Evolutionary conservation across 1,284 basidiomycete species (phyloP).

Genomic region (Cryptococcus maquisensis): DNA sequence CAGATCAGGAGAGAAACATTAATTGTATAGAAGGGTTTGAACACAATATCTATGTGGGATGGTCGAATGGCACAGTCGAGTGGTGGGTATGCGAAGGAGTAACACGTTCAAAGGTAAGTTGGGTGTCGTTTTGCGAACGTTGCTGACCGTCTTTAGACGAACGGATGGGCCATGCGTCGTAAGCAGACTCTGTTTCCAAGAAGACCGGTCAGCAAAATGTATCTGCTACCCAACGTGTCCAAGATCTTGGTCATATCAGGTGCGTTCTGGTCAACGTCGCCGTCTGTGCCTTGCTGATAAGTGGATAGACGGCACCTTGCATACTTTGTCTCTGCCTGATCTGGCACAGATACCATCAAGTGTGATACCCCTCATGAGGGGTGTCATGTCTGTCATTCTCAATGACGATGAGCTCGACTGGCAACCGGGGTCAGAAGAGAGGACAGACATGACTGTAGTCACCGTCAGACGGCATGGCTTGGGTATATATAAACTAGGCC

Average conservation of each 20-base stretch:
- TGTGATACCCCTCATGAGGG: conserved; percentile 67
- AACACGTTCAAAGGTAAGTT: conserved; percentile 22
- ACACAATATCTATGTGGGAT: conserved; percentile 47
- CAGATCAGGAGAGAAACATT: conserved; percentile 15
- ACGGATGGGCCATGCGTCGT: conserved; percentile 43
- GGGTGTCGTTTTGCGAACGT: conserved; percentile 2
- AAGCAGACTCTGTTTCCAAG: conserved; percentile 44
- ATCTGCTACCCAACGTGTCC: conserved; percentile 67
- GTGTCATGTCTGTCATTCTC: conserved; percentile 70
- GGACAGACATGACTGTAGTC: conserved; percentile 67
- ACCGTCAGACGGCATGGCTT: conserved; percentile 69
- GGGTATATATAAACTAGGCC: conserved; percentile 62
- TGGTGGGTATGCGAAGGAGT: conserved; percentile 46
- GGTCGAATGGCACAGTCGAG: conserved; percentile 46
- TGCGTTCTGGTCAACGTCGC: conserved; percentile 36
- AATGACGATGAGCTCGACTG: conserved; percentile 68
- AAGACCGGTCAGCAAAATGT: conserved; percentile 66
- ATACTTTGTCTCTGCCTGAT: conserved; percentile 72
- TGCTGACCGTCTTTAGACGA: conserved; percentile 8
- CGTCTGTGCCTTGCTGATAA: neutral
- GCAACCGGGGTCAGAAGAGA: conserved; percentile 53
- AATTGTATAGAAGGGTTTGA: conserved; percentile 47
- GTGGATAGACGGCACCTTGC: conserved; percentile 62
- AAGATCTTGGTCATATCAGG: conserved; percentile 68
- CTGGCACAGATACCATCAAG: conserved; percentile 63